phyloP scores from a whole-genome alignment of 768 basidiomycete genomes.

The Mycena latifolia region DNA sequence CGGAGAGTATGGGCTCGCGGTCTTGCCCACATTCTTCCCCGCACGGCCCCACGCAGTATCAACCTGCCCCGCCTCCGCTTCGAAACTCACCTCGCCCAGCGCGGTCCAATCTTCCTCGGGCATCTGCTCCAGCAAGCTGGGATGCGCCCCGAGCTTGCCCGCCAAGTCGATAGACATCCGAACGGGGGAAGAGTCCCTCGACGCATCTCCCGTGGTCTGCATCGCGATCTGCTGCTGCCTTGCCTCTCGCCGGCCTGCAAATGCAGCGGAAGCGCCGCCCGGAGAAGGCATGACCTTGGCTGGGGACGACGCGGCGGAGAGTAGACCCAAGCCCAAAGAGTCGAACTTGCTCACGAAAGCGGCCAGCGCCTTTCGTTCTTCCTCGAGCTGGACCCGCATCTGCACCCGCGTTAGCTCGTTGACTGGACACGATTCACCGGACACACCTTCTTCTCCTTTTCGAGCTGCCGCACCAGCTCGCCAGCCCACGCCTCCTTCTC shows the following conservation, averaged over 20 bases:
- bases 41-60: constrained; percentile 29
- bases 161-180: constrained; percentile 53
- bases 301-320: constrained; percentile 46
- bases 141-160: constrained; percentile 49
- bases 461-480: constrained; percentile 80
- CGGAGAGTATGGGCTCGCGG: constrained; percentile 35
- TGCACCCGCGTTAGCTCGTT: constrained; percentile 37
- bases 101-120: constrained; percentile 66
- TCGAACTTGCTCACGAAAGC: constrained; percentile 90
- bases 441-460: constrained; percentile 80
- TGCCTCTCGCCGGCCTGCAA: constrained; percentile 58
- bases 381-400: constrained; percentile 75
- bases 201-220: constrained; percentile 43
- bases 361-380: constrained; percentile 81
- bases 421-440: constrained; percentile 6
- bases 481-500: constrained; percentile 81
- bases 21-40: constrained; percentile 38
- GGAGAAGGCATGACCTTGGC: constrained; percentile 64
- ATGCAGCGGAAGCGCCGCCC: constrained; percentile 64
- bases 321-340: constrained; percentile 66
- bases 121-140: constrained; percentile 70
- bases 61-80: constrained; percentile 43
- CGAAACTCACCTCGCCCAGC: constrained; percentile 67
- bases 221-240: constrained; percentile 39
- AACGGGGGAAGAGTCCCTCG: constrained; percentile 63